Conservation (phyloP, 305 asterid species). For the Stenogyne calaminthoides region DNA sequence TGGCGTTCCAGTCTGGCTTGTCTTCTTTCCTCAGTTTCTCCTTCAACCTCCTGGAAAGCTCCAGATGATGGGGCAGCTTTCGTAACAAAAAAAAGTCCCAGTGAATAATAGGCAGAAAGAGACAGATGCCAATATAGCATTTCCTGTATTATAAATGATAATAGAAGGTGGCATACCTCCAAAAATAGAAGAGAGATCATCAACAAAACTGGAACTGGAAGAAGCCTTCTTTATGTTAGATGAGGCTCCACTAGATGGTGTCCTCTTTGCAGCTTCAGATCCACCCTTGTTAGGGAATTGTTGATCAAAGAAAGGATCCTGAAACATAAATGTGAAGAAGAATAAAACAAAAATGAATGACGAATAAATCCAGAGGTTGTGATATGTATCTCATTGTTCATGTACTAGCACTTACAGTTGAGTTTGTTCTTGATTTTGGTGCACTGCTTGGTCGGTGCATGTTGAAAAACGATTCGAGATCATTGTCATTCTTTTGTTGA, state of each 20-base stretch:
- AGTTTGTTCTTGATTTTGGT: conserved; percentile 74
- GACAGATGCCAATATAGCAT: conserved; percentile 25
- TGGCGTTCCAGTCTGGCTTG: conserved; percentile 90
- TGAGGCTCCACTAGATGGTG: conserved; percentile 62
- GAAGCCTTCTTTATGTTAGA: conserved; percentile 81
- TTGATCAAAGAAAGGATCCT: conserved; percentile 77
- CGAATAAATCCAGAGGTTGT: neutral
- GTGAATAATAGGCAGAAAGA: conserved; percentile 30
- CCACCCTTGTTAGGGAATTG: conserved; percentile 65
- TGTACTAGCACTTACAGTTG: conserved; percentile 63
- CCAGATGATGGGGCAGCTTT: conserved; percentile 79
- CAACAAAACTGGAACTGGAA: conserved; percentile 77
- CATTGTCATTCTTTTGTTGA: conserved; percentile 83
- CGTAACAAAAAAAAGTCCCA: conserved; percentile 34
- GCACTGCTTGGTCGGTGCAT: conserved; percentile 92
- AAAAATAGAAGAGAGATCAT: conserved; percentile 91
- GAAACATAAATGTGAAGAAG: conserved; percentile 30
- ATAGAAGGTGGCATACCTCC: conserved; percentile 54
- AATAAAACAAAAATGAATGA: neutral
- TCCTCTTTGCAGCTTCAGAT: conserved; percentile 65
- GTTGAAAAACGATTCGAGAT: conserved; percentile 86
- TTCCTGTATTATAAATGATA: conserved; percentile 19
- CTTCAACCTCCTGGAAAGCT: conserved; percentile 85
- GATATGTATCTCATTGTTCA: conserved; percentile 9
- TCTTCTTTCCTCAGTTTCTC: conserved; percentile 97